Evolutionary conservation across 1,284 basidiomycete genomes (phyloP).

Genomic region (Pseudozyma sp.): DNA sequence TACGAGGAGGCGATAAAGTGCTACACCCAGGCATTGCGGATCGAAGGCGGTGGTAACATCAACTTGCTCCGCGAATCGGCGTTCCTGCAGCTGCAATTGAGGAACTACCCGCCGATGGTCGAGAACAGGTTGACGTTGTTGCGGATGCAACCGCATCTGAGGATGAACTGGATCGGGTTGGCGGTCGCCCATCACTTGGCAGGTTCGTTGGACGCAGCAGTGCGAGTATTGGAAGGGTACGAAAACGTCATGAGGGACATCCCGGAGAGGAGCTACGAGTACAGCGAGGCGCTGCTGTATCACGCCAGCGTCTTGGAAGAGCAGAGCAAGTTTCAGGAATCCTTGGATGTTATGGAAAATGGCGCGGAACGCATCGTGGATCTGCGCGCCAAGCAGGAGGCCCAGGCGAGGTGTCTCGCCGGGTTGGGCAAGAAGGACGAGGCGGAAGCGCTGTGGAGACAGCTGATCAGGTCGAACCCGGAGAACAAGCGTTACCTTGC

Average conservation of each 20-base stretch:
- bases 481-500: conserved; percentile 85
- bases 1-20: conserved; percentile 88
- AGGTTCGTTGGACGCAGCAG: conserved; percentile 79
- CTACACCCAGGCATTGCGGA: conserved; percentile 80
- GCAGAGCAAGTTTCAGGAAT: conserved; percentile 72
- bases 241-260: conserved; percentile 64
- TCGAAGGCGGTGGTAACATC: conserved; percentile 88
- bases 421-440: conserved; percentile 76
- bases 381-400: conserved; percentile 32
- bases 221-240: conserved; percentile 78
- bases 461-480: conserved; percentile 85
- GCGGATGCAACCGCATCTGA: conserved; percentile 81
- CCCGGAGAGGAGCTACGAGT: conserved; percentile 73
- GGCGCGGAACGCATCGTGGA: conserved; percentile 68
- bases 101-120: conserved; percentile 82
- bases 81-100: conserved; percentile 88
- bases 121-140: conserved; percentile 86
- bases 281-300: conserved; percentile 86
- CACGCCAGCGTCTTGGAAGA: conserved; percentile 84
- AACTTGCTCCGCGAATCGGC: conserved; percentile 93
- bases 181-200: conserved; percentile 89
- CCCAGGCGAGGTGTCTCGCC: conserved; percentile 70
- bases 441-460: conserved; percentile 81
- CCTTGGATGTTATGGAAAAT: conserved; percentile 62
- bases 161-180: conserved; percentile 89